Base-by-base conservation (phyloP, 2,329 filamentous ascomycete genomes). In the Hirsutella thompsonii region DNA sequence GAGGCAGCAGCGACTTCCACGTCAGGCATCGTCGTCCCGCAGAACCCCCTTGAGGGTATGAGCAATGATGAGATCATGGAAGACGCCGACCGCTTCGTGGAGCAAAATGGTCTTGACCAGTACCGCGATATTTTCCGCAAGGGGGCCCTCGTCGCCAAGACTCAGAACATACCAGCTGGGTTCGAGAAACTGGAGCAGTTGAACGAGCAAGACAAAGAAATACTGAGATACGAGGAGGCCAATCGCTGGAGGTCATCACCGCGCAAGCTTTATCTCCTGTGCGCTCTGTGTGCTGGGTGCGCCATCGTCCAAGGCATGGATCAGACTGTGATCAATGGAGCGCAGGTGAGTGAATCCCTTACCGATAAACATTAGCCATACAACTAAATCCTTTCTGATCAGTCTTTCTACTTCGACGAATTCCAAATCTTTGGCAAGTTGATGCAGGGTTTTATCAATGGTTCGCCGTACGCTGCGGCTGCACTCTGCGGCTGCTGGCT, bases 271-370 rank as follows among this genome's bases (percentile, higher is more conserved):
- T 61, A 61, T 49, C 59, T 60, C 20, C 52, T 62, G 1, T 61
- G 59, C 39, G 53, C 52, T 2, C 50, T 60, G 0, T 61, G 58
- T 19, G 57, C 58, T 0, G 56, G 57, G 0, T 59, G 55, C 11
- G 78, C 78, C 18, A 75, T 76, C 11, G 77, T 81, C 0, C 77
- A 81, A 49, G 78, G 78, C 47, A 78, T 79, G 72, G 75, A 81
- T 51, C 73, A 80, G 53, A 77, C 75, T 0, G 76, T 78, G 3
- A 74, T 79, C 37, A 79, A 79, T 44, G 76, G 76, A 30, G 76
- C 75, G 3, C 76, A 81, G 47, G 66, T 34, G 16, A 5, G 39
- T 3, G 33, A 36, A 13, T 13, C 3, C 10, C 3, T 6, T 18
- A n/a, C 26, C 30, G n/a, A 18, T n/a, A n/a, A n/a, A n/a, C n/a